phyloP scores from a whole-genome alignment of 768 basidiomycete species.

The Mycena amicta region DNA sequence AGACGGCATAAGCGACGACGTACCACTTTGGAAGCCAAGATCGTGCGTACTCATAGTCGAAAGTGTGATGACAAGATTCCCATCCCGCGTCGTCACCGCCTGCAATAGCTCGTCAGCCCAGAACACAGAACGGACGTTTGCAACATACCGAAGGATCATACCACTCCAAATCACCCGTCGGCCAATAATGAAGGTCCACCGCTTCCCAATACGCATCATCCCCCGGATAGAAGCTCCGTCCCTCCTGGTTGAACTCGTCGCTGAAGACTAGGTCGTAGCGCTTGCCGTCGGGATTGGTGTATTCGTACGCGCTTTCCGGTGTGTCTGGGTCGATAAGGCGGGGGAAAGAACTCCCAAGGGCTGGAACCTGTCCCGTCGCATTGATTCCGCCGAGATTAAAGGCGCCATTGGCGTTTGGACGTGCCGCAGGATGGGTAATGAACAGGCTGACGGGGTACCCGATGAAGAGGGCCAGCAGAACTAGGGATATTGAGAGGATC shows the following conservation, averaged over 20 bases:
- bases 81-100: slow-evolving; percentile 51
- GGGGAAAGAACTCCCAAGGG: not conserved
- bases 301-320: not conserved
- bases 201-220: slow-evolving; percentile 5
- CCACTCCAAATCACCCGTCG: slow-evolving; percentile 55
- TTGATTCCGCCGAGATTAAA: not conserved
- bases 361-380: slow-evolving; percentile 1
- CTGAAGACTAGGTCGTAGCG: not conserved
- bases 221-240: not conserved
- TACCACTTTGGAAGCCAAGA: slow-evolving; percentile 47
- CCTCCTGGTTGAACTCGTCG: not conserved
- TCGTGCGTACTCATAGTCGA: slow-evolving; percentile 45
- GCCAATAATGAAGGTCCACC: slow-evolving; percentile 3
- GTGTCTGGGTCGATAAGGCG: not conserved
- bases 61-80: slow-evolving; percentile 54
- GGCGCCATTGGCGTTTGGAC: not conserved
- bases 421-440: not conserved
- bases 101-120: slow-evolving; percentile 24
- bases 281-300: not conserved
- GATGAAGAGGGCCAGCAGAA: not conserved
- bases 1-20: not conserved
- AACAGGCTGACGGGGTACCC: not conserved
- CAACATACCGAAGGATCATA: slow-evolving; percentile 41
- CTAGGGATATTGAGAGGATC: not conserved
- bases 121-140: not conserved